Conservation (phyloP, 2,329 filamentous ascomycete genomes). For the Aspergillus floridensis region DNA sequence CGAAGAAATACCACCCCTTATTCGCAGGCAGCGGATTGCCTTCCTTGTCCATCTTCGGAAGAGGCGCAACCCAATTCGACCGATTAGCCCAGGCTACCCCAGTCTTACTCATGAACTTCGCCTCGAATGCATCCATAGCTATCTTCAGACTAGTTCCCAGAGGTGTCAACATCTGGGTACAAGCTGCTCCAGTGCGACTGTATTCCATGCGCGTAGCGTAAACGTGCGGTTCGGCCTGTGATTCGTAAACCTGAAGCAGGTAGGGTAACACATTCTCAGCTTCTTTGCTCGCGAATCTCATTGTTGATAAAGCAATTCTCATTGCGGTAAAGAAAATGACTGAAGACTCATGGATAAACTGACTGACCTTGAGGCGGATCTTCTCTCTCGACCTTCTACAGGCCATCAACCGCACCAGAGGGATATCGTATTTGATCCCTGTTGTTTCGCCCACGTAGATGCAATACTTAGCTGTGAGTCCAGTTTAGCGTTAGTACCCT, state of each 20-base stretch:
- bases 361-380: conserved; percentile 61
- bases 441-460: conserved; percentile 60
- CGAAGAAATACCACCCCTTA: conserved; percentile 34
- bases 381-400: conserved; percentile 54
- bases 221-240: conserved; percentile 55
- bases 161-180: conserved; percentile 34
- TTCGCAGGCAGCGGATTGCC: conserved; percentile 25
- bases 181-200: conserved; percentile 30
- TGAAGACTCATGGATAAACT: conserved; percentile 26
- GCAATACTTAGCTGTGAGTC: conserved; percentile 56
- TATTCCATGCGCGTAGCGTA: conserved; percentile 61
- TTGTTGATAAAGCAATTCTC: too few species aligned
- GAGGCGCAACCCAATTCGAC: conserved; percentile 14
- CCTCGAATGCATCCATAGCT: conserved; percentile 53
- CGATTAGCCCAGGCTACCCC: conserved; percentile 59
- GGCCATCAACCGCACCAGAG: conserved; percentile 55
- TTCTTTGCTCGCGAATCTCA: conserved; percentile 4
- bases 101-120: conserved; percentile 59
- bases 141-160: conserved; percentile 29
- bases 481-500: not conserved
- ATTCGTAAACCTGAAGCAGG: conserved; percentile 63
- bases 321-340: too few species aligned
- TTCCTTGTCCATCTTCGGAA: conserved; percentile 23
- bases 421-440: conserved; percentile 63
- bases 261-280: not conserved